These are phyloP conservation scores for Blastobotrys parvus DNA, from an alignment of 805 yeast species.

Conservation along the genomic window DNA sequence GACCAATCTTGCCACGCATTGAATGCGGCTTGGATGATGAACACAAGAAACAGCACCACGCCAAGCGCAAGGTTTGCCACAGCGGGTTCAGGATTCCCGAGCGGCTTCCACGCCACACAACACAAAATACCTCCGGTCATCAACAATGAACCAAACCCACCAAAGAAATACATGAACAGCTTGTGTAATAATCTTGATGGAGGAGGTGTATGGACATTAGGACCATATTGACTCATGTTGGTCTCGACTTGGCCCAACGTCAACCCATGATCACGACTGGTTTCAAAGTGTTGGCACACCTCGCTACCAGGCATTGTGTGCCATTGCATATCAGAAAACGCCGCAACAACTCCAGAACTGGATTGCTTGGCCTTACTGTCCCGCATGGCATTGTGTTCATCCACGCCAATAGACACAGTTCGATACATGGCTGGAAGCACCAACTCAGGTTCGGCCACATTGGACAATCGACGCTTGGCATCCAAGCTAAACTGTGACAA, in stretches of 20 bases:
- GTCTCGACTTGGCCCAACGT: neutral
- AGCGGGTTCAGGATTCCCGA: constrained; percentile 38
- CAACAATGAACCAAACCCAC: constrained; percentile 39
- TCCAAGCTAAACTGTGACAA: no score
- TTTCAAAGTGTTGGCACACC: neutral
- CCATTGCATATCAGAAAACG: neutral
- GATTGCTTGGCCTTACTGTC: neutral
- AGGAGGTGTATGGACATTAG: neutral
- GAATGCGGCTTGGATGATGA: constrained; percentile 35
- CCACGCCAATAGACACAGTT: constrained; percentile 4
- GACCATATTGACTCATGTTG: neutral
- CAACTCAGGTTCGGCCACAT: constrained; percentile 2
- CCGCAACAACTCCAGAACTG: neutral
- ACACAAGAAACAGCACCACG: constrained; percentile 32
- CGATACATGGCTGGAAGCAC: constrained; percentile 4
- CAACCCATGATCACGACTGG: neutral
- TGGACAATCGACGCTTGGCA: neutral
- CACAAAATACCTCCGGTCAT: constrained; percentile 35
- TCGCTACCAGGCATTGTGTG: neutral
- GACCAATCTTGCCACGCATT: constrained; percentile 41
- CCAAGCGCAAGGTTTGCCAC: constrained; percentile 36
- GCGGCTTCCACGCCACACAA: constrained; percentile 37
- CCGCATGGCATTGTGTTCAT: constrained; percentile 1
- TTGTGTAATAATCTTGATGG: constrained; percentile 11
- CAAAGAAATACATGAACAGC: constrained; percentile 34